Evolutionary conservation across 768 basidiomycete genomes (phyloP).

Genomic region (Leccinellum luteum): DNA sequence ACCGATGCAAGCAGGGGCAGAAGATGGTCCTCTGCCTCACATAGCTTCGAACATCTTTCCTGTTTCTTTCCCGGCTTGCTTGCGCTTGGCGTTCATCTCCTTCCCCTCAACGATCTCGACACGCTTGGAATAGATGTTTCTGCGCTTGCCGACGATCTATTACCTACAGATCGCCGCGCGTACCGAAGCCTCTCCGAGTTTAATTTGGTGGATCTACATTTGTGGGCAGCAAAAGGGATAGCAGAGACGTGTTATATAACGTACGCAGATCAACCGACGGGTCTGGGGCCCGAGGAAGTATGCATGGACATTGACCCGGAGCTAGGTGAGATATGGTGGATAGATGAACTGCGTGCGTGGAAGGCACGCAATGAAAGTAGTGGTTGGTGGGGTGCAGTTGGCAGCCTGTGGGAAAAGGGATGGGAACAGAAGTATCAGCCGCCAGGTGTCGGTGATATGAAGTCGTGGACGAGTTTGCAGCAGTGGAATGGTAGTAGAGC

Average conservation of each 20-base stretch:
- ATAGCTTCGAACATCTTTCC: constrained; percentile 68
- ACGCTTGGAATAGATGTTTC: constrained; percentile 44
- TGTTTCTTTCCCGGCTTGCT: constrained; percentile 78
- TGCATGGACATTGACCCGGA: neutral
- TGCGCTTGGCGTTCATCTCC: constrained; percentile 64
- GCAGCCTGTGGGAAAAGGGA: too few species aligned
- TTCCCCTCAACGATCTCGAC: constrained; percentile 53
- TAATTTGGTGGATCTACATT: constrained; percentile 57
- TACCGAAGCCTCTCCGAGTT: constrained; percentile 40
- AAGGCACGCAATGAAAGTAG: constrained; percentile 24
- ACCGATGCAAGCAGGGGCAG: constrained; percentile 44
- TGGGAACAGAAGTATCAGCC: constrained; percentile 34
- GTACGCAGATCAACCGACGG: constrained; percentile 68
- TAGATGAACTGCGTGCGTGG: neutral
- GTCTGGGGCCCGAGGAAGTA: constrained; percentile 59
- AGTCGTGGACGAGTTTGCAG: constrained; percentile 18
- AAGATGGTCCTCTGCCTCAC: constrained; percentile 33
- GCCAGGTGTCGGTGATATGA: constrained; percentile 47
- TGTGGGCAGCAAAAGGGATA: constrained; percentile 74
- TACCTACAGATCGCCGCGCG: constrained; percentile 22
- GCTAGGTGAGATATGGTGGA: neutral
- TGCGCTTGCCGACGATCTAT: constrained; percentile 30
- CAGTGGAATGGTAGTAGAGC: too few species aligned
- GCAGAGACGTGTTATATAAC: constrained; percentile 70
- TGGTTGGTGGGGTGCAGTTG: constrained; percentile 27